Percentiles rank a stretch among this genome's conserved stretches.
Evolutionary conservation across 306 rosid species (phyloP).

Genomic region (Mucuna pruriens): DNA sequence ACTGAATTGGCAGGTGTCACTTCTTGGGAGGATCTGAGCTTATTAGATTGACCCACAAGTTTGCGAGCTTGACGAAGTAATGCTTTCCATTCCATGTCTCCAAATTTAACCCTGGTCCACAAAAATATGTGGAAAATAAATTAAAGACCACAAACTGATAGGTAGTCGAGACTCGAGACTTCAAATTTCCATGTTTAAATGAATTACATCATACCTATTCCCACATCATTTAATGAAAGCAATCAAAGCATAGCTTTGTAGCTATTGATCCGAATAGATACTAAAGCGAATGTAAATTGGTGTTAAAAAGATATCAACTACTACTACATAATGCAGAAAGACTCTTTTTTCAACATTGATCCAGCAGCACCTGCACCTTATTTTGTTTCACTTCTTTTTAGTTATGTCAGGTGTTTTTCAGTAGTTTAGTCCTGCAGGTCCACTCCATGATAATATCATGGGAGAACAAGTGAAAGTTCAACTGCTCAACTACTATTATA

Average conservation of each 20-base stretch:
- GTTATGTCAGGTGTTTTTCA: neutral
- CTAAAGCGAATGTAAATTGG: conserved; percentile 5
- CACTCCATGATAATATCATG: conserved; percentile 1
- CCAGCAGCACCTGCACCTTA: conserved; percentile 10
- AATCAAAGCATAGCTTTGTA: conserved; percentile 3
- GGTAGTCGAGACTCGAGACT: conserved; percentile 15
- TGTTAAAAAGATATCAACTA: conserved; percentile 1
- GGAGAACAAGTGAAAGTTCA: conserved; percentile 5
- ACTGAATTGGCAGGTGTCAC: conserved; percentile 38
- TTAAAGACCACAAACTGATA: conserved; percentile 14
- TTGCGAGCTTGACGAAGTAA: conserved; percentile 70
- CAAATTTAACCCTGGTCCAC: conserved; percentile 68
- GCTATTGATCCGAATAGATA: conserved; percentile 19
- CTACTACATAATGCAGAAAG: neutral
- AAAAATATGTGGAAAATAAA: conserved; percentile 20
- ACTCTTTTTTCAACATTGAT: conserved; percentile 16
- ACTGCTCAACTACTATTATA: conserved; percentile 13
- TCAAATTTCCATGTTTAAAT: neutral
- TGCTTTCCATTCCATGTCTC: conserved; percentile 76
- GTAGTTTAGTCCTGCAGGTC: conserved; percentile 12
- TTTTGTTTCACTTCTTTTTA: conserved; percentile 6
- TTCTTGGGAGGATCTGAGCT: conserved; percentile 62
- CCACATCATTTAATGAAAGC: conserved; percentile 16
- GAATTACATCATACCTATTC: conserved; percentile 14
- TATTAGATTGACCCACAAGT: conserved; percentile 84